Conservation (phyloP, 495 filamentous ascomycete genomes). For the Neurospora sp. region DNA sequence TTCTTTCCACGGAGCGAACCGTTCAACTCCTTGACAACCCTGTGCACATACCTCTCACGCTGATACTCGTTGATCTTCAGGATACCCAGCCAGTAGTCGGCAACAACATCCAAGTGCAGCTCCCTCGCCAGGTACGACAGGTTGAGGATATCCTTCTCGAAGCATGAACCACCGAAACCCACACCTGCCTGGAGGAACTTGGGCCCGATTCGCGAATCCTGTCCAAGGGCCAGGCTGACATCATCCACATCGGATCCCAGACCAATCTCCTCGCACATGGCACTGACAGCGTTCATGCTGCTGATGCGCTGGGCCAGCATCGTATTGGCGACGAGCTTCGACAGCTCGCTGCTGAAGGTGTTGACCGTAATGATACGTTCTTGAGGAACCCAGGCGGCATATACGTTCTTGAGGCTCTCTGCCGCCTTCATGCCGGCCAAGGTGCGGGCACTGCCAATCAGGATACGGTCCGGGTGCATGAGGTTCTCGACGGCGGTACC, state of each 20-base stretch:
- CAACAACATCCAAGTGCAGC: constrained; percentile 60
- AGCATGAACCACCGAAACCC: constrained; percentile 76
- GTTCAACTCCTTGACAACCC: constrained; percentile 56
- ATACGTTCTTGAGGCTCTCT: constrained; percentile 50
- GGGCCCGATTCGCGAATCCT: constrained; percentile 60
- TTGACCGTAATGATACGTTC: constrained; percentile 61
- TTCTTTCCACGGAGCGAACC: constrained; percentile 63
- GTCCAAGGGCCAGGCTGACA: constrained; percentile 56
- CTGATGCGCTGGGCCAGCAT: constrained; percentile 77
- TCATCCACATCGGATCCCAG: constrained; percentile 58
- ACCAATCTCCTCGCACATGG: constrained; percentile 70
- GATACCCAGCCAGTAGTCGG: constrained; percentile 65
- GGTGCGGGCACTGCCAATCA: constrained; percentile 61
- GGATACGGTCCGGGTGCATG: constrained; percentile 61
- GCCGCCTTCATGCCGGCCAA: constrained; percentile 50
- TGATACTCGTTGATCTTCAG: constrained; percentile 72
- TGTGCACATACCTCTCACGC: constrained; percentile 53
- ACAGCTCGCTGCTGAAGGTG: constrained; percentile 69
- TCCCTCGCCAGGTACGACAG: constrained; percentile 65
- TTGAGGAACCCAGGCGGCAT: constrained; percentile 60
- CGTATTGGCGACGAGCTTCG: constrained; percentile 73
- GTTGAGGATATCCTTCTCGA: constrained; percentile 74
- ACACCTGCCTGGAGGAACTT: constrained; percentile 69
- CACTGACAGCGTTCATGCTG: constrained; percentile 71
- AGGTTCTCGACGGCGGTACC: constrained; percentile 67